Evolutionary conservation across 192 early-diverging fungal species (phyloP).

Genomic region (Lunasporangiospora selenospora): DNA sequence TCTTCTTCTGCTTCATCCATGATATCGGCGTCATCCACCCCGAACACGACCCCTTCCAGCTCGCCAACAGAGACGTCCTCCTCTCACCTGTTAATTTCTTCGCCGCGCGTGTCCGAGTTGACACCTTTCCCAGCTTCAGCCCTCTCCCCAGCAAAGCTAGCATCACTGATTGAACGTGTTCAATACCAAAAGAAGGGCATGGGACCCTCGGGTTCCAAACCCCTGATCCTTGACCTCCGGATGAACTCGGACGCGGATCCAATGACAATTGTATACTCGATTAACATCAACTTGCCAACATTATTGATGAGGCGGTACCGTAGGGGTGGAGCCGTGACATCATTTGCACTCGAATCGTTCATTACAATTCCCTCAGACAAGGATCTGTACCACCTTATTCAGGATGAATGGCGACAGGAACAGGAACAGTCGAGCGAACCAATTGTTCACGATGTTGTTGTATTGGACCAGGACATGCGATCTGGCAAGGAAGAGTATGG

Average conservation of each 20-base stretch:
- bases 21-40: slow-evolving; percentile 9
- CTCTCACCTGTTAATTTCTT: slow-evolving; percentile 3
- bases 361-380: slow-evolving; percentile 57
- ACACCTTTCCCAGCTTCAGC: slow-evolving; percentile 31
- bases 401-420: slow-evolving; percentile 35
- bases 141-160: slow-evolving; percentile 18
- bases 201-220: slow-evolving; percentile 13
- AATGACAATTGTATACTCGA: slow-evolving; percentile 42
- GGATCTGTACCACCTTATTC: slow-evolving; percentile 46
- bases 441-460: slow-evolving; percentile 43
- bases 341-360: slow-evolving; percentile 60
- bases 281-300: slow-evolving; percentile 63
- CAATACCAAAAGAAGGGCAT: not conserved
- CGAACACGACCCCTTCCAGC: slow-evolving; percentile 30
- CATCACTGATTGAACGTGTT: slow-evolving; percentile 19
- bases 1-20: slow-evolving; percentile 4
- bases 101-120: slow-evolving; percentile 23
- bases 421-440: slow-evolving; percentile 5
- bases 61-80: slow-evolving; percentile 32
- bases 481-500: slow-evolving; percentile 43
- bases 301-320: slow-evolving; percentile 58
- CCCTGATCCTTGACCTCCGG: slow-evolving; percentile 34
- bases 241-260: slow-evolving; percentile 37
- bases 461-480: slow-evolving; percentile 59
- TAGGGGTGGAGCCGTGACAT: slow-evolving; percentile 51